Conservation (phyloP, 768 basidiomycete species). For the Boletus edulis region DNA sequence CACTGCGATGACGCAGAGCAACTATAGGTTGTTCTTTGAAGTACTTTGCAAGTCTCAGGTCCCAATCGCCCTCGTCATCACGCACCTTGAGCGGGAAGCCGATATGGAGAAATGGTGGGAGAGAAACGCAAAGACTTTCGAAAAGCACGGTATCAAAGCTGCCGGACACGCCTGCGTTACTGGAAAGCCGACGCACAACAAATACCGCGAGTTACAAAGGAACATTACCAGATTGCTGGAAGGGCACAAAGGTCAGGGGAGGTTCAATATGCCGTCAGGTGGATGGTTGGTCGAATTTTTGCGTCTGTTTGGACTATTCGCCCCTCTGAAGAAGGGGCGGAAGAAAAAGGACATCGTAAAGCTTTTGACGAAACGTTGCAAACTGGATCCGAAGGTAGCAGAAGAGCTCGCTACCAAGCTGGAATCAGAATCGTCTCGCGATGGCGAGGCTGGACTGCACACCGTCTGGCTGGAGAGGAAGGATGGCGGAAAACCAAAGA, state of each 20-base stretch:
- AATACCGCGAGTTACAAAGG: conserved; percentile 23
- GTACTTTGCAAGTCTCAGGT: conserved; percentile 38
- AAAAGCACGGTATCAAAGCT: conserved; percentile 25
- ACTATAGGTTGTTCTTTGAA: conserved; percentile 42
- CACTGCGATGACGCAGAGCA: conserved; percentile 35
- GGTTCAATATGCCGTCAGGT: conserved; percentile 27
- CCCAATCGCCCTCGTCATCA: conserved; percentile 34
- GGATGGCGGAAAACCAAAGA: too few relatives aligned
- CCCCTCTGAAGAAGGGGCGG: conserved; percentile 19
- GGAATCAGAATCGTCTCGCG: neutral
- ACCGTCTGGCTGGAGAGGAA: too few relatives aligned
- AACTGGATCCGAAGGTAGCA: conserved; percentile 17
- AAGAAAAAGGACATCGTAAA: conserved; percentile 25
- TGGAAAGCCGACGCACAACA: conserved; percentile 26
- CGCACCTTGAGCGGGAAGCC: conserved; percentile 38
- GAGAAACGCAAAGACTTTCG: conserved; percentile 23
- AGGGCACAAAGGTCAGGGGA: conserved; percentile 10
- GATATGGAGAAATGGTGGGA: conserved; percentile 37
- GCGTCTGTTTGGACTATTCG: conserved; percentile 23
- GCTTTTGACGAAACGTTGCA: conserved; percentile 30
- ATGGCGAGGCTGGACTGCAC: too few relatives aligned
- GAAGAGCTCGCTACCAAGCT: conserved; percentile 21
- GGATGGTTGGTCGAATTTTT: conserved; percentile 25
- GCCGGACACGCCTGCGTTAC: conserved; percentile 37
- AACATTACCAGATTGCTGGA: conserved; percentile 18